Base-by-base conservation (phyloP, 2,329 filamentous ascomycete species). In the Epichloe bromicola region DNA sequence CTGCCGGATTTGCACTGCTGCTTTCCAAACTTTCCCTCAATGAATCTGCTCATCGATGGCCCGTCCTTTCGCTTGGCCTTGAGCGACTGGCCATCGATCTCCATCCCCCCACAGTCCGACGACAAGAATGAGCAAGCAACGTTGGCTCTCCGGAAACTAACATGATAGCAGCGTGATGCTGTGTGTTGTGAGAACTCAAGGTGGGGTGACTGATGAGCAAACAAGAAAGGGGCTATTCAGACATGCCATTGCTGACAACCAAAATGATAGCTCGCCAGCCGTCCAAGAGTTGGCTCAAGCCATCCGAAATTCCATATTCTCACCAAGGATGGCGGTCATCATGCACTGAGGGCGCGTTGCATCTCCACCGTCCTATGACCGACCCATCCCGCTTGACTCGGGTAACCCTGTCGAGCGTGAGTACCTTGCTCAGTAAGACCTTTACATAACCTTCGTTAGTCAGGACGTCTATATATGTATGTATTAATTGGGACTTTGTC, bases 1-100 rank as follows among this genome's bases (percentile, higher is more conserved):
- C 43, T 37, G 47, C 47, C 47, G 42, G 33, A 50, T 53, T 30
- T 44, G 47, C 51, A 46, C 30, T 44, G 36, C 26, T 10, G 11
- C 39, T 10, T 46, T 19, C 43, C 43, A 30, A 30, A 23, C 38
- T 43, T 37, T 45, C 43, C 26, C 33, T 15, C 37, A 26, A 2
- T 36, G 43, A 17, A 5, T 20, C 17, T 23, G 33, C 11, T 15
- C 30, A 26, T 19, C 36, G 2, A 10, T 7, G 14, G 10, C 23
- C 33, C 5, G 26, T 30, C 33, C 5, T 11, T 17, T 19, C 43
- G 33, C 43, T 34, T 46, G 11, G 23, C 23, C 23, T 26, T 26
- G 6, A 7, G 23, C 26, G 26, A 26, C 7, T 30, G 10, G 26
- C 26, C 4, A 34, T 14, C 17, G 6, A 17, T 14, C 8, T 37